Evolutionary conservation across 2,329 filamentous ascomycete species (phyloP).

Genomic region (Ophiocordyceps australis): DNA sequence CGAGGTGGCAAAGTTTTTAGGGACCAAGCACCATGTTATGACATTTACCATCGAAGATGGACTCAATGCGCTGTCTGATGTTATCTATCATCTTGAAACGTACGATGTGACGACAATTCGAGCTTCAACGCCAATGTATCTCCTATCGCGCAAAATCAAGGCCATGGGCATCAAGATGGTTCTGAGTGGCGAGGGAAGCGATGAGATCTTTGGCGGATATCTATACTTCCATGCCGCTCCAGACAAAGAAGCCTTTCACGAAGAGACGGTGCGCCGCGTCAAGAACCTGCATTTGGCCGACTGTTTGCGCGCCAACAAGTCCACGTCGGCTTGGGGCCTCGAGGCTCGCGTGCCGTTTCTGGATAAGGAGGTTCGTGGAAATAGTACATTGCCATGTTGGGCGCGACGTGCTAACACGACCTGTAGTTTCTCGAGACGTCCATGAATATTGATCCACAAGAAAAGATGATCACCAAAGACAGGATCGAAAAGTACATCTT

Average conservation of each 20-base stretch:
- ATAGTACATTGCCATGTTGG: not conserved
- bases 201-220: conserved; percentile 97
- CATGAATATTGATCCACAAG: conserved; percentile 86
- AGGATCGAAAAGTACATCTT: conserved; percentile 95
- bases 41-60: conserved; percentile 97
- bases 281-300: conserved; percentile 96
- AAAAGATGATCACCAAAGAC: conserved; percentile 89
- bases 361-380: conserved; percentile 55
- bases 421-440: conserved; percentile 66
- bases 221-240: conserved; percentile 96
- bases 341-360: conserved; percentile 96
- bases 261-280: conserved; percentile 82
- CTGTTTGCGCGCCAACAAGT: conserved; percentile 97
- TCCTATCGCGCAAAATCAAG: conserved; percentile 97
- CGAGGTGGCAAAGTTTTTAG: conserved; percentile 89
- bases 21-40: conserved; percentile 95
- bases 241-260: conserved; percentile 81
- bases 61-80: conserved; percentile 88
- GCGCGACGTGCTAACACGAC: conserved; percentile 1
- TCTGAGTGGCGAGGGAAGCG: conserved; percentile 84
- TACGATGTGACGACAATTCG: conserved; percentile 98
- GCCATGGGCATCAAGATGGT: conserved; percentile 99
- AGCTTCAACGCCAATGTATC: conserved; percentile 96
- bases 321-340: conserved; percentile 91
- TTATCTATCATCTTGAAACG: conserved; percentile 94